These are phyloP conservation scores for Diplodia scrobiculata DNA, from an alignment of 2,329 filamentous ascomycete genomes.

Conservation along the genomic window DNA sequence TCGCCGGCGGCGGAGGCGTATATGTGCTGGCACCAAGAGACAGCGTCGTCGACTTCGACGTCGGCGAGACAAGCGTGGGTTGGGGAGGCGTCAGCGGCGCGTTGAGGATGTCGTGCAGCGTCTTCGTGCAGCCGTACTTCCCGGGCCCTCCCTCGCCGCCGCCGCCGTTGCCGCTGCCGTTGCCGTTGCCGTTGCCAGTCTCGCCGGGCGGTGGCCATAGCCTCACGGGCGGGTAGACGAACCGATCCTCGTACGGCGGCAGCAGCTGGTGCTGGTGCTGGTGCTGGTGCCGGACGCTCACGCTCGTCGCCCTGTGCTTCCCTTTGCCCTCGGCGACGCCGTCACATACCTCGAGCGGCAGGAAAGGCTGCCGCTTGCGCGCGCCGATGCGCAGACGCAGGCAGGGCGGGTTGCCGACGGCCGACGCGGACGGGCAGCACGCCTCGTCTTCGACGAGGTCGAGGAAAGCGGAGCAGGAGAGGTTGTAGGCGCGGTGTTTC, in stretches of 20 bases:
- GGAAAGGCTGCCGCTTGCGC: slow-evolving; percentile 38
- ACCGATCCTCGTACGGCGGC: slow-evolving; percentile 30
- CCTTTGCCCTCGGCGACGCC: no score
- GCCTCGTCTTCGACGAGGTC: slow-evolving; percentile 60
- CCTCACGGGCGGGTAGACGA: slow-evolving; percentile 37
- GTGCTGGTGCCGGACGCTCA: no score
- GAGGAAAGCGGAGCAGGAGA: slow-evolving; percentile 57
- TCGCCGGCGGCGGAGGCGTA: slow-evolving; percentile 14
- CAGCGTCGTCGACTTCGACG: neutral
- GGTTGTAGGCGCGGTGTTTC: slow-evolving; percentile 59
- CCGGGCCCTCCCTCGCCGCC: neutral
- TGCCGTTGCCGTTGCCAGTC: neutral
- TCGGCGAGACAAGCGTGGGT: neutral
- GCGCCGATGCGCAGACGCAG: slow-evolving; percentile 57
- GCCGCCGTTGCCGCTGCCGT: neutral
- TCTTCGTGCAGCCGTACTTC: slow-evolving; percentile 34
- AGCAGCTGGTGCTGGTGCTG: no score
- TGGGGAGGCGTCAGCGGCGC: slow-evolving; percentile 32
- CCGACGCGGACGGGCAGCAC: slow-evolving; percentile 39
- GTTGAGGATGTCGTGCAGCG: slow-evolving; percentile 42
- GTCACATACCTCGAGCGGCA: neutral
- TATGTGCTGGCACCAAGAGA: neutral
- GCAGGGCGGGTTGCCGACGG: slow-evolving; percentile 39
- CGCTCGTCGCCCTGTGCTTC: no score
- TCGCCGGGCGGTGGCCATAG: slow-evolving; percentile 42